phyloP scores from a whole-genome alignment of 2,329 filamentous ascomycete species.

The Bertia moriformis region DNA sequence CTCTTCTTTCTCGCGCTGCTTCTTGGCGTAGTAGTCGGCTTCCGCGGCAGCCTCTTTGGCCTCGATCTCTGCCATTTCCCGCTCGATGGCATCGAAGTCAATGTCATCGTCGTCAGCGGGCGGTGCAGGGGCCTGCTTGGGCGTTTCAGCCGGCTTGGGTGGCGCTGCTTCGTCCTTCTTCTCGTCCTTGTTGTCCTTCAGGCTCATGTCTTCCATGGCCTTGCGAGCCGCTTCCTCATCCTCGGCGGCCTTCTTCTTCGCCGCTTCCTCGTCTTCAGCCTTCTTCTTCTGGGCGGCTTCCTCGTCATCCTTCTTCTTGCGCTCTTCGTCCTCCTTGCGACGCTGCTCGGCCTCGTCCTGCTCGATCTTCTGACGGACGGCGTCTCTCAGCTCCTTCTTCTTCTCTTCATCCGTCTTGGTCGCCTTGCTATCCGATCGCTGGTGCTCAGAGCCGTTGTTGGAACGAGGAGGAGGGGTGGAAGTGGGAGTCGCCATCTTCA shows the following conservation, averaged over 20 bases:
- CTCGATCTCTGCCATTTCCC: background rate
- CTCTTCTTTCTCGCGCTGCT: background rate
- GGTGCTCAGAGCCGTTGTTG: constrained; percentile 43
- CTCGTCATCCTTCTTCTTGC: background rate
- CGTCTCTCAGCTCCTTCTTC: constrained; percentile 64
- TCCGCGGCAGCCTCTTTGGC: background rate
- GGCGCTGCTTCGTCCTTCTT: background rate
- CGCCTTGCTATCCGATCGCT: constrained; percentile 53
- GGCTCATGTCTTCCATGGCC: background rate
- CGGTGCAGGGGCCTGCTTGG: background rate
- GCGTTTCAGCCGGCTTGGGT: background rate
- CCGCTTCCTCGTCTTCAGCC: constrained; percentile 5
- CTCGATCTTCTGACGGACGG: background rate
- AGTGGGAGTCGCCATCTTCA: constrained; percentile 59
- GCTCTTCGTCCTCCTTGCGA: constrained; percentile 58
- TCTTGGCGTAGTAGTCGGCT: background rate
- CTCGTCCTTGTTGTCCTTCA: background rate
- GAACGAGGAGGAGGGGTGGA: constrained; percentile 70
- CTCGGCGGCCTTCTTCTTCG: constrained; percentile 1
- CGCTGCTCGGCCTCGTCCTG: background rate
- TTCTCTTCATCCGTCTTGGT: constrained; percentile 69
- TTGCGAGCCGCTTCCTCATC: background rate
- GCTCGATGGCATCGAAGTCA: constrained; percentile 1
- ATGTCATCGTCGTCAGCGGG: constrained; percentile 1
- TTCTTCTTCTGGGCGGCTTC: constrained; percentile 13